These are phyloP conservation scores for Kwoniella newhampshirensis DNA, from an alignment of 768 basidiomycete genomes.

Conservation along the genomic window DNA sequence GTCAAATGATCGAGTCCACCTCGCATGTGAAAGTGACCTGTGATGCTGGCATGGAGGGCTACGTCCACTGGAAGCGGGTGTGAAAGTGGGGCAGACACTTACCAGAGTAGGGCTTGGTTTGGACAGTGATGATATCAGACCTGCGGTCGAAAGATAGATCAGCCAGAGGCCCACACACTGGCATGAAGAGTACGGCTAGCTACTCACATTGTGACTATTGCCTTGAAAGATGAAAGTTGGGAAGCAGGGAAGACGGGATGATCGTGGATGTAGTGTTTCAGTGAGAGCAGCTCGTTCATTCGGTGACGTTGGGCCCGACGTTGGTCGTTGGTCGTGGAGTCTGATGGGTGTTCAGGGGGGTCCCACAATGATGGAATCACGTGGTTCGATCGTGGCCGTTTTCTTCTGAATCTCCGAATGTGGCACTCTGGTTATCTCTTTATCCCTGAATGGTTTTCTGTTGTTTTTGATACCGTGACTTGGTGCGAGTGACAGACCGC, in stretches of 20 bases:
- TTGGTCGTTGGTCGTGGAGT: no score
- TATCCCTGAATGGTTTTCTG: no score
- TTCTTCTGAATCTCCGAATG: conserved; percentile 9
- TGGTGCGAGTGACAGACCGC: no score
- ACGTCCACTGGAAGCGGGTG: neutral
- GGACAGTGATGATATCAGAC: conserved; percentile 62
- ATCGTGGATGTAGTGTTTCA: no score
- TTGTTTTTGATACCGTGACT: no score
- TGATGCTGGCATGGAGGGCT: no score
- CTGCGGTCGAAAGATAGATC: conserved; percentile 18
- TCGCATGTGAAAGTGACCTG: no score
- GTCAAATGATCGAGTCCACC: no score
- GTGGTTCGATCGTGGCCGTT: neutral
- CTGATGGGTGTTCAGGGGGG: no score
- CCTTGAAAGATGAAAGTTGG: conserved; percentile 2
- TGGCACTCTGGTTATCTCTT: conserved; percentile 18
- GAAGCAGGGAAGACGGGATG: conserved; percentile 11
- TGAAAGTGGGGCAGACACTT: conserved; percentile 3
- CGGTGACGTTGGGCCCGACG: conserved; percentile 9
- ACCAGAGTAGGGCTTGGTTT: conserved; percentile 80
- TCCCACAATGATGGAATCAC: neutral
- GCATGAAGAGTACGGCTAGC: neutral
- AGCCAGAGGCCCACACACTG: neutral
- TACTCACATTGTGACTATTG: conserved; percentile 21
- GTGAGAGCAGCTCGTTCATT: no score